Evolutionary conservation across 768 basidiomycete genomes (phyloP), one percentile per base, ranked within the genome.

Genomic region (Naganishia kalamii): DNA sequence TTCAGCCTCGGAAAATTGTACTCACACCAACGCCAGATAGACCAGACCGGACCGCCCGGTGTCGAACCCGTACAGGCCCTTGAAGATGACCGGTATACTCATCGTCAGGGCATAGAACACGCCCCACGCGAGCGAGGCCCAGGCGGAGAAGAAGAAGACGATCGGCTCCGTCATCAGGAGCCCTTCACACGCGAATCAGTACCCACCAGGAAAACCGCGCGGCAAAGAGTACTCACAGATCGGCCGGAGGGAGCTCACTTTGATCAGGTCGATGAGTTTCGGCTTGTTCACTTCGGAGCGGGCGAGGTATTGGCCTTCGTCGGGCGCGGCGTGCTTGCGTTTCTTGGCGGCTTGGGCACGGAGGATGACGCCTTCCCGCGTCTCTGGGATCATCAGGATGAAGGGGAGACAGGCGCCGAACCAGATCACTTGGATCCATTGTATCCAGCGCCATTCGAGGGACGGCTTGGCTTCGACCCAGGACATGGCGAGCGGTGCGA

Each of bases 371-470:
- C 85, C 82, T 0, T 75, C 74, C 17, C 91, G 82, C 0, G 91
- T 92, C 75, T 94, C 91, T 50, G 78, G 80, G 82, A 91, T 81
- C 61, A 87, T 65, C 0, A 83, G 77, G 4, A 88, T 75, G 0
- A 82, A 40, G 4, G 85, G 60, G 6, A 85, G 69, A 61, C 84
- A 85, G 0, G 80, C 71, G 2, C 82, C 85, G 30, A 81, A 81
- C 33, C 85, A 71, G 52, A 88, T 88, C 70, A 85, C 80, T 68
- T 85, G 85, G 10, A 89, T 82, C 89, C 88, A 90, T 70, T 89
- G 85, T 27, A 92, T 88, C 88, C 89, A 90, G 29, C 88, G 80
- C 88, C 89, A 90, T 67, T 81, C 81, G 1, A 90, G 74, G 21
- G 77, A 78, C 0, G 79, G 72, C 65, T 85, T 83, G 66, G 83